These are phyloP conservation scores for Lentinula lateritia DNA, from an alignment of 768 basidiomycete species.

Conservation along the genomic window DNA sequence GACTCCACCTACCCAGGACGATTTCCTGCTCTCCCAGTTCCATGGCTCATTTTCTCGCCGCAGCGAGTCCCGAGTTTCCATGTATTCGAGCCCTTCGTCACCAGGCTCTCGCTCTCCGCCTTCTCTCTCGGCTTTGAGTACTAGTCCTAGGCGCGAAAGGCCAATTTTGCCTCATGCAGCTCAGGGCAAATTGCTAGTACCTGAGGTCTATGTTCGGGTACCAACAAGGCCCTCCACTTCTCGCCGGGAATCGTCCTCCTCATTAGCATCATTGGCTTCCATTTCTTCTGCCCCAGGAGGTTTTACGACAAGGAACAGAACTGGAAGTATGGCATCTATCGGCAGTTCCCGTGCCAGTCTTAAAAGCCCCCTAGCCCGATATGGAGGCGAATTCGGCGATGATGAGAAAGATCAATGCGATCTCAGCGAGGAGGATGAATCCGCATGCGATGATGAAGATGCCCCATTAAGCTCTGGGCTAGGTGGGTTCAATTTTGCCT, in stretches of 20 bases:
- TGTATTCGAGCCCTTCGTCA: conserved; percentile 23
- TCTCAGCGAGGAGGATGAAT: conserved; percentile 20
- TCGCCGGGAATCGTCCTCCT: conserved; percentile 26
- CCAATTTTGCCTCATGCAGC: conserved; percentile 53
- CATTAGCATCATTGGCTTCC: conserved; percentile 14
- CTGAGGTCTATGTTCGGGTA: conserved; percentile 25
- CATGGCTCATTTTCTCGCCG: conserved; percentile 52
- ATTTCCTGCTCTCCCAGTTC: conserved; percentile 47
- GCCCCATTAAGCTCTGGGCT: conserved; percentile 18
- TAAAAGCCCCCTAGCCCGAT: conserved; percentile 34
- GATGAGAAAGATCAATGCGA: conserved; percentile 9
- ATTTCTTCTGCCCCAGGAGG: conserved; percentile 8
- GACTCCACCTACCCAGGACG: conserved; percentile 27
- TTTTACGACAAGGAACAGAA: conserved; percentile 11
- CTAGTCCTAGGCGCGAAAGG: conserved; percentile 38
- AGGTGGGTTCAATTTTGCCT: conserved; percentile 46
- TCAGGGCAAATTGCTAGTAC: conserved; percentile 60
- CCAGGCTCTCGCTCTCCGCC: conserved; percentile 30
- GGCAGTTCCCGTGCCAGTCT: conserved; percentile 21
- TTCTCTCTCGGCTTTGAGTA: conserved; percentile 27
- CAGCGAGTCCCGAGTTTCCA: conserved; percentile 42
- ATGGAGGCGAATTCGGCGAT: conserved; percentile 27
- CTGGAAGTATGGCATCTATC: conserved; percentile 8
- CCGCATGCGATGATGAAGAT: conserved; percentile 6
- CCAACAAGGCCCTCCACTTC: conserved; percentile 19